Evolutionary conservation across 305 asterid species (phyloP), one percentile per base, ranked within the genome.

Genomic region (Fraxinus dipetala): DNA sequence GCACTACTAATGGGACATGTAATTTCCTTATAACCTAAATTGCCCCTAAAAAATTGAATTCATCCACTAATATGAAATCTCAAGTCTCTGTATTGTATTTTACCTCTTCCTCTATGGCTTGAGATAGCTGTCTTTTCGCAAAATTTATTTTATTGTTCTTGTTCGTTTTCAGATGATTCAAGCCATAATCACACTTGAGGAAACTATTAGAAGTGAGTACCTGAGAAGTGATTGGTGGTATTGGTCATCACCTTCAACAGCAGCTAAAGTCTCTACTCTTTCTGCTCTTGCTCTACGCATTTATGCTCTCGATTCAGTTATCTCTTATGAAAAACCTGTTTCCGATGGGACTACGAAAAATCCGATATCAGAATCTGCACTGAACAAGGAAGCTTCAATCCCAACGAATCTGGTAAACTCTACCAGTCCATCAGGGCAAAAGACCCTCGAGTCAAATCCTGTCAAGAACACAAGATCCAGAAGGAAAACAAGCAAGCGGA

Each of bases 241-340:
- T 81, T 96, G 98, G 98, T 93, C 98, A 16, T 93, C 98, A 14
- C 92, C 98, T 76, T 93, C 98, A 8, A 92, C 95, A 79, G 98
- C 97, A 36, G 94, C 98, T 45, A 91, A 90, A 86, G 92, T 91
- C 80, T 84, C 92, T 1, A 90, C 97, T 0, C 91, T 96, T 61
- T 90, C 98, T n/a, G 95, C 95, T 2, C 97, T 96, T 51, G 92
- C 98, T 26, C 86, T 93, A 73, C 95, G 97, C 63, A 85, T 96
- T 79, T 90, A 90, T 87, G 85, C 93, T 28, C 89, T 96, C 40
- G 99, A 96, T 72, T 89, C 98, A 0, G 95, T 97, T 86, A 89
- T 94, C 87, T 88, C 87, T 9, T 94, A 94, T 22, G 98, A 91
- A 70, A 93, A 89, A 74, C 93, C 92, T 61, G 74, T 87, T 67